Conservation (phyloP, 257 asterid genomes). For the Asclepias syriaca region DNA sequence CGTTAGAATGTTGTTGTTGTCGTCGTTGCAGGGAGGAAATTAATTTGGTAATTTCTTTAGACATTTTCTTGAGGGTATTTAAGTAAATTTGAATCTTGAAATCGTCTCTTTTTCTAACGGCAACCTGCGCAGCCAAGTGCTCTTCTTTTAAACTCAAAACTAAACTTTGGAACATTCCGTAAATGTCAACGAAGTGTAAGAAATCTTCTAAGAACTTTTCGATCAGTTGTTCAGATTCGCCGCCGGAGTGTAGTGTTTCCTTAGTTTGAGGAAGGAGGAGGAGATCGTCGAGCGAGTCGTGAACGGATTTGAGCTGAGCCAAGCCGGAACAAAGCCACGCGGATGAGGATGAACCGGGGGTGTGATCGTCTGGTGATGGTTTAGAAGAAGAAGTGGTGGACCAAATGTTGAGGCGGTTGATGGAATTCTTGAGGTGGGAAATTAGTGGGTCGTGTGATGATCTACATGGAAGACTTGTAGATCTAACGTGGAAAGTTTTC, state of each 20-base stretch:
- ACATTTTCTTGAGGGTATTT: constrained; percentile 17
- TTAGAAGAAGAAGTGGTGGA: not conserved
- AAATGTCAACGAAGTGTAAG: constrained; percentile 60
- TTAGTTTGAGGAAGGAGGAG: constrained; percentile 76
- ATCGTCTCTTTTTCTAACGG: constrained; percentile 50
- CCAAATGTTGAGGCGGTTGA: constrained; percentile 44
- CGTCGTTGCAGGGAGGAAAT: constrained; percentile 10
- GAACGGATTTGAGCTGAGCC: constrained; percentile 47
- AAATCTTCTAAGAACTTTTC: constrained; percentile 75
- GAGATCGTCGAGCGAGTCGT: constrained; percentile 77
- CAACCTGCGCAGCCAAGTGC: constrained; percentile 51
- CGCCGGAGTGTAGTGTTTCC: constrained; percentile 36
- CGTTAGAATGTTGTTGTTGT: constrained; percentile 24
- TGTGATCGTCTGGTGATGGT: constrained; percentile 2
- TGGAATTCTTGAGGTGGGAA: constrained; percentile 53
- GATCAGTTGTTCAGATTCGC: constrained; percentile 17
- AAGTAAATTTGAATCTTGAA: constrained; percentile 21
- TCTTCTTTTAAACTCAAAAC: constrained; percentile 54
- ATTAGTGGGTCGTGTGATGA: constrained; percentile 59
- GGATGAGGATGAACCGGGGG: constrained; percentile 29
- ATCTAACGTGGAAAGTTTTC: constrained; percentile 58
- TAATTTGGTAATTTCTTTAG: constrained; percentile 57
- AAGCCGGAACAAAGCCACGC: constrained; percentile 60
- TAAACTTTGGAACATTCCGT: constrained; percentile 63
- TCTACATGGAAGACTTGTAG: constrained; percentile 77